Conservation (phyloP, 192 early-diverging fungal species). For the Phycomyces nitens region DNA sequence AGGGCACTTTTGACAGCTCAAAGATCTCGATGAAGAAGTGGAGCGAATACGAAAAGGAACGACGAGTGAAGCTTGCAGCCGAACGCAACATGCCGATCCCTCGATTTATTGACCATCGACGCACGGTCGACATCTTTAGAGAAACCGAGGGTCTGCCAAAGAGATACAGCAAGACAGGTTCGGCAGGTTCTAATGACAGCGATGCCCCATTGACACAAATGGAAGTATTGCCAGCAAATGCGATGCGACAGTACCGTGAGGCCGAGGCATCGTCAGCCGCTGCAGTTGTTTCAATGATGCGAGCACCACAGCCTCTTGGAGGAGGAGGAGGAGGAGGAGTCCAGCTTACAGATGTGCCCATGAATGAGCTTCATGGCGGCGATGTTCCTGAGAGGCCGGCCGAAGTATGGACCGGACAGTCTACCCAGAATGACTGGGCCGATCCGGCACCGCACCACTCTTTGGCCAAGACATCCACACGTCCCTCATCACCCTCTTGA, state of each 20-base stretch:
- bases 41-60: constrained; percentile 71
- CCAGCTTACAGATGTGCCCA: too few species aligned
- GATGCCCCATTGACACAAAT: constrained; percentile 17
- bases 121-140: constrained; percentile 12
- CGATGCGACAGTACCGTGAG: background rate
- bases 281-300: background rate
- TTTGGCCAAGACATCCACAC: background rate
- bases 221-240: background rate
- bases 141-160: constrained; percentile 4
- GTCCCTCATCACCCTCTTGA: background rate
- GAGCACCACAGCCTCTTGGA: too few species aligned
- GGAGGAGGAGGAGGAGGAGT: background rate
- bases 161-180: constrained; percentile 24
- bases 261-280: constrained; percentile 1
- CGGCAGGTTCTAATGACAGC: constrained; percentile 22
- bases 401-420: too few species aligned
- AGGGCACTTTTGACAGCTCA: constrained; percentile 72
- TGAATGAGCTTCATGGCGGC: too few species aligned
- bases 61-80: constrained; percentile 21
- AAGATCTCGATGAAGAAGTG: constrained; percentile 77
- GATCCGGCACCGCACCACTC: constrained; percentile 20
- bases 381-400: too few species aligned
- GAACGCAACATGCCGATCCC: constrained; percentile 22
- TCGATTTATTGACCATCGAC: constrained; percentile 14
- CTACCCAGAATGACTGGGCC: constrained; percentile 7